phyloP scores from a whole-genome alignment of 2,329 filamentous ascomycete species.

The Thermochaetoides dissita region DNA sequence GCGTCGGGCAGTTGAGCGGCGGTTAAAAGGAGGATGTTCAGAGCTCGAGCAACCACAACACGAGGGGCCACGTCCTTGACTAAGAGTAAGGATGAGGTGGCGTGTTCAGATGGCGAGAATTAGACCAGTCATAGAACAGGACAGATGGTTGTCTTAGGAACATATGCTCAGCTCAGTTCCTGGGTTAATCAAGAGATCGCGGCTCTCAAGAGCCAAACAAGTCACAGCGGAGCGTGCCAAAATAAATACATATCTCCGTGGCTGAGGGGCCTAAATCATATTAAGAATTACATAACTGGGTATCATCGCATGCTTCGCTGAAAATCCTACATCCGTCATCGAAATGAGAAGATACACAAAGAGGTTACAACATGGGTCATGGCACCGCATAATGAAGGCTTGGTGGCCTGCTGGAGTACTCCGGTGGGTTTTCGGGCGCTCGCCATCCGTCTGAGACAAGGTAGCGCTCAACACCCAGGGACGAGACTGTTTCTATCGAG shows the following conservation, averaged over 20 bases:
- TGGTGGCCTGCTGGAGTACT: constrained; percentile 14
- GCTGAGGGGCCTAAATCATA: background rate
- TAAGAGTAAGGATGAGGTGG: too few species aligned
- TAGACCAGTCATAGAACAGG: too few species aligned
- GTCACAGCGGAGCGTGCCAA: too few species aligned
- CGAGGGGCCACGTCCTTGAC: too few species aligned
- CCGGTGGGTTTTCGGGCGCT: constrained; percentile 9
- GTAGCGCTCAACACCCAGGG: constrained; percentile 10
- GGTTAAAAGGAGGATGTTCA: background rate
- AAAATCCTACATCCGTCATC: background rate
- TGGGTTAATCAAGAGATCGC: too few species aligned
- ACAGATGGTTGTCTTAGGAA: too few species aligned
- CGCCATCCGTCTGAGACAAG: constrained; percentile 16
- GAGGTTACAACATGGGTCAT: background rate
- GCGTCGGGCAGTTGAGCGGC: constrained; percentile 5
- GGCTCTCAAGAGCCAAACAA: background rate
- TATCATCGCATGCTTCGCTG: too few species aligned
- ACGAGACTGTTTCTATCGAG: constrained; percentile 14
- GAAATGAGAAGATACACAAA: background rate
- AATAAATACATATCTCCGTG: too few species aligned
- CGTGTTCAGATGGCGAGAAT: too few species aligned
- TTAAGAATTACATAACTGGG: constrained; percentile 2
- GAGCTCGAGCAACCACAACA: too few species aligned
- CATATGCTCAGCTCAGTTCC: too few species aligned
- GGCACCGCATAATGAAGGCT: constrained; percentile 9